Evolutionary conservation across 192 early-diverging fungal genomes (phyloP), one percentile per base, ranked within the genome.

Genomic region (Coemansia sp.): DNA sequence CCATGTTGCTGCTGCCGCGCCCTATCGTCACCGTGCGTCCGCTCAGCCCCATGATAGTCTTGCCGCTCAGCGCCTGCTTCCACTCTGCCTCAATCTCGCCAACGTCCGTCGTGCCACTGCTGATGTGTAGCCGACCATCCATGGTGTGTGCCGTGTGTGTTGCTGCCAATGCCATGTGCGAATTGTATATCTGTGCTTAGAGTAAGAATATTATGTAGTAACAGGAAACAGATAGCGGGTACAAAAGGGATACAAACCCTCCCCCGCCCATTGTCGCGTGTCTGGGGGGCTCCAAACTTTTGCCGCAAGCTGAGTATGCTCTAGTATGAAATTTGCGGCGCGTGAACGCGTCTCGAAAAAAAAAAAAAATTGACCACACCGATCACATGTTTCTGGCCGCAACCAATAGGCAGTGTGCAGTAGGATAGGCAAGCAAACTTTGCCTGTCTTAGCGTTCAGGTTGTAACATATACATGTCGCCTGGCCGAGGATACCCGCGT

Each of bases 1-100:
- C 69, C 78, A 66, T 72, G 55, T 79, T 73, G 15, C 46, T 50
- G 70, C 72, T 74, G 74, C 79, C 74, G 55, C 83, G 83, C 39
- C 83, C 83, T 31, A 85, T 77, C 27, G 72, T 74, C 52, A 85
- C 66, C 5, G 75, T 58, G 34, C 73, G 74, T 6, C 31, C 64
- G 61, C 43, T 10, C 52, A 80, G 58, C 16, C 83, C 83, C 18
- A 62, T 33, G 7, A 85, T 77, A 31, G 77, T 64, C 65, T 80
- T 85, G 71, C 49, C 41, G 29, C 53, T 43, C 15, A 83, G 76
- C 43, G 71, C 73, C 61, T 73, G 67, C 36, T 36, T 47, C 81
- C 81, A 83, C 39, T 69, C 64, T 4, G 36, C 64, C 15, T 72
- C 71, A 27, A 47, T 1, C 3, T 39, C 39, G 27, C 31, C 39